These are phyloP conservation scores for Neofusicoccum umdonicola DNA, from an alignment of 2,329 filamentous ascomycete species.

Conservation along the genomic window DNA sequence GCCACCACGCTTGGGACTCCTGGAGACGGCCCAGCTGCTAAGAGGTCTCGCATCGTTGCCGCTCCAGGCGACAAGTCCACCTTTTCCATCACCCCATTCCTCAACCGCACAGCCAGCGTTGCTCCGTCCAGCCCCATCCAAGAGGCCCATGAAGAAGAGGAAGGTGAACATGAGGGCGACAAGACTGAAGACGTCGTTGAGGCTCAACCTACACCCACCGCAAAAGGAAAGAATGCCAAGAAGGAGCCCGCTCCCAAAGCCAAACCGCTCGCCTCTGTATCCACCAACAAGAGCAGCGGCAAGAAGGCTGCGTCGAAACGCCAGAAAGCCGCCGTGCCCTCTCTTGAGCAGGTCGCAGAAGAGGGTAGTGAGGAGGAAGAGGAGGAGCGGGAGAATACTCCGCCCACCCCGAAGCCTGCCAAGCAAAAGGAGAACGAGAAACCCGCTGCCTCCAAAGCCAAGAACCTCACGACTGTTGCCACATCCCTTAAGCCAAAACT, in stretches of 20 bases:
- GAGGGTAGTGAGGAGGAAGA: constrained; percentile 40
- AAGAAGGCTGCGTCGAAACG: constrained; percentile 38
- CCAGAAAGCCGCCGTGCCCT: constrained; percentile 37
- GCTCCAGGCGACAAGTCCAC: constrained; percentile 80
- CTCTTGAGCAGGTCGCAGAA: constrained; percentile 45
- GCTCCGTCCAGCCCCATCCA: constrained; percentile 44
- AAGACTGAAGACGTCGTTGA: constrained; percentile 28
- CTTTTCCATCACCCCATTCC: constrained; percentile 91
- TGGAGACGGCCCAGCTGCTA: constrained; percentile 46
- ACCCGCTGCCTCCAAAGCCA: constrained; percentile 19
- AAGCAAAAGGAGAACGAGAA: constrained; percentile 27
- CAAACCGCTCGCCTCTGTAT: constrained; percentile 44
- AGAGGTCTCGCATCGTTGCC: constrained; percentile 49
- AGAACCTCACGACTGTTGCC: constrained; percentile 33
- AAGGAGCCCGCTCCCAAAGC: constrained; percentile 33
- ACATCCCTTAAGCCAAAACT: constrained; percentile 31
- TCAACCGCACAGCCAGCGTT: constrained; percentile 70
- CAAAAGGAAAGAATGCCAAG: constrained; percentile 27
- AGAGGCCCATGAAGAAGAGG: constrained; percentile 24
- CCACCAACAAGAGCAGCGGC: constrained; percentile 43
- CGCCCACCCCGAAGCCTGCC: constrained; percentile 25
- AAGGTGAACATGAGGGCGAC: constrained; percentile 26
- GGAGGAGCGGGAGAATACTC: constrained; percentile 39
- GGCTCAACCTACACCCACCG: constrained; percentile 31
- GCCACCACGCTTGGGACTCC: constrained; percentile 49